phyloP scores from a whole-genome alignment of 352 stramenopile genomes.

The Pythium folliculosum region DNA sequence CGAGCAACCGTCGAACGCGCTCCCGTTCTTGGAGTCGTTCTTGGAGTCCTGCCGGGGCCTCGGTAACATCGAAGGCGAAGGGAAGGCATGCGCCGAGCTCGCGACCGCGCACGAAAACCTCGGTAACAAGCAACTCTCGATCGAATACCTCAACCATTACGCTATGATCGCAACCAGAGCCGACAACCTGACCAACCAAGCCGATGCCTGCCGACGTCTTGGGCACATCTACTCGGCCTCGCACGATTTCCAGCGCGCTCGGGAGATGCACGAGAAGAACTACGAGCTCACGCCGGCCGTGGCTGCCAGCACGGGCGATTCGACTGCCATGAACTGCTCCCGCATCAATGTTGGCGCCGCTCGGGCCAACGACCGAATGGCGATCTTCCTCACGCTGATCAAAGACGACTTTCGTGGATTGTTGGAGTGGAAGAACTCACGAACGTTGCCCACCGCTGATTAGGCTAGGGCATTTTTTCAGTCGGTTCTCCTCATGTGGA shows the following conservation, averaged over 20 bases:
- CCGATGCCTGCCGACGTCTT: constrained; percentile 82
- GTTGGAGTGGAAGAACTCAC: constrained; percentile 80
- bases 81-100: constrained; percentile 85
- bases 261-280: constrained; percentile 91
- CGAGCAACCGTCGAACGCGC: constrained; percentile 55
- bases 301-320: constrained; percentile 40
- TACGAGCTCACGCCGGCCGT: constrained; percentile 80
- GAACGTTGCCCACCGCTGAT: constrained; percentile 50
- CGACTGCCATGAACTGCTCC: constrained; percentile 56
- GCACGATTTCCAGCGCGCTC: constrained; percentile 75
- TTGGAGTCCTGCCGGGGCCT: constrained; percentile 56
- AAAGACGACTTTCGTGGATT: constrained; percentile 70
- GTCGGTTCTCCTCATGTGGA: neutral
- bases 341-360: constrained; percentile 71
- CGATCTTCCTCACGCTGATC: constrained; percentile 57
- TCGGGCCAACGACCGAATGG: constrained; percentile 72
- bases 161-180: constrained; percentile 73
- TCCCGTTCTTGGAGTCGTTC: constrained; percentile 86
- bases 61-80: constrained; percentile 72
- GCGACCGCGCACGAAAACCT: constrained; percentile 86
- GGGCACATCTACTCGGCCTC: constrained; percentile 84
- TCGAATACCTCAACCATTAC: constrained; percentile 90
- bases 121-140: constrained; percentile 74
- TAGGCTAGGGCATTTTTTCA: constrained; percentile 20
- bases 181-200: constrained; percentile 87